Evolutionary conservation across 768 basidiomycete genomes (phyloP), one percentile per base, ranked within the genome.

Genomic region (Mycena galopus): DNA sequence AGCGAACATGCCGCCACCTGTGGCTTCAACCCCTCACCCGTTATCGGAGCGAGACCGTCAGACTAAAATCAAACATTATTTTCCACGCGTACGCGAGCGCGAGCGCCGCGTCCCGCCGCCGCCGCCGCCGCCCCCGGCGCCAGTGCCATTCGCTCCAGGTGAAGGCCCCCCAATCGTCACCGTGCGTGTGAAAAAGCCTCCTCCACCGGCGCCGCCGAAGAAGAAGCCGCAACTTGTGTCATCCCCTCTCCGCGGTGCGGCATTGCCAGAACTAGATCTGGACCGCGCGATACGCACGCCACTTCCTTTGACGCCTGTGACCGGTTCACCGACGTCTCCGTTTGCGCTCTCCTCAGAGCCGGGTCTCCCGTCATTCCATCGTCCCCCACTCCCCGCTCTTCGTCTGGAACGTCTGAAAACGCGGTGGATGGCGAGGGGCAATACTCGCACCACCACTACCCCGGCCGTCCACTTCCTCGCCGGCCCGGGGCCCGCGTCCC

Each of bases 391-490:
- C 65, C 65, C 33, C 53, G 51, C n/a, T 64, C 66, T 17, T 57
- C 71, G 1, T 63, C 60, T 33, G 59, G 53, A 16, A 6, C 59
- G 12, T 56, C 51, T n/a, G 65, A 66, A 37, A 16, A 57, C 33
- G 44, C 16, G 12, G 35, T 5, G n/a, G 57, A 67, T 75, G 11
- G 74, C 67, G 44, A 79, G 72, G 32, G 73, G 56, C 70, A 65
- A 21, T 78, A 83, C 14, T 85, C 82, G 77, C 79, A 83, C 14
- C 86, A 83, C 65, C 90, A 89, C 77, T 91, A 90, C 75, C 83
- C 84, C 29, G 88, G 90, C 5, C 79, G 90, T 42, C 90, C 90
- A 39, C 82, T 91, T n/a, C 90, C 90, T 8, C 84, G 81, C 25
- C 81, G 82, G 19, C 86, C 77, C n/a, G n/a, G n/a, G n/a, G n/a